Percentiles rank a stretch among this genome's conserved stretches.
These are phyloP conservation scores for Viridothelium virens DNA, from an alignment of 495 filamentous ascomycete genomes.

Conservation along the genomic window DNA sequence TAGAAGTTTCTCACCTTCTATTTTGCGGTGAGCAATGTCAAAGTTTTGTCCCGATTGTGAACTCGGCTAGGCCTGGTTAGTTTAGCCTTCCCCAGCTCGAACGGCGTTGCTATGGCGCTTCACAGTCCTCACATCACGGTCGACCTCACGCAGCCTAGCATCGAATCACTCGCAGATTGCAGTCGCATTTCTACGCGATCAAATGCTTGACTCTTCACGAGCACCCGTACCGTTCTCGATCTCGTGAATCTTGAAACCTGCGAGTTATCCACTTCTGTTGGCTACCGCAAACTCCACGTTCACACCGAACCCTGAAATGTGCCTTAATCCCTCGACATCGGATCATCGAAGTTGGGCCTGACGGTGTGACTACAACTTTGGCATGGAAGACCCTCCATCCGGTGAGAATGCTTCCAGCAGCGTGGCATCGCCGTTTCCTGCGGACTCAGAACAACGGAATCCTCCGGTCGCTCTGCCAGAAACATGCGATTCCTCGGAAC, in stretches of 20 bases:
- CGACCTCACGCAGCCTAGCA: too few species aligned
- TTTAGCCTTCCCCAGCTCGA: not conserved
- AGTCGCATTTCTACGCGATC: too few species aligned
- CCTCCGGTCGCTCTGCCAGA: not conserved
- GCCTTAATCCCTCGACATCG: not conserved
- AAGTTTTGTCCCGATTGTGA: not conserved
- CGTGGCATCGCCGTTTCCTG: not conserved
- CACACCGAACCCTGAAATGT: not conserved
- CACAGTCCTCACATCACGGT: not conserved
- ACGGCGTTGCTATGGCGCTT: constrained; percentile 9
- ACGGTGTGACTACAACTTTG: not conserved
- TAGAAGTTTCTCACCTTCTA: not conserved
- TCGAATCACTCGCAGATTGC: too few species aligned
- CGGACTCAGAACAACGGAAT: constrained; percentile 1
- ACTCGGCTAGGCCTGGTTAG: not conserved
- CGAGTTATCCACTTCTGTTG: not conserved
- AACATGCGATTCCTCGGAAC: constrained; percentile 2
- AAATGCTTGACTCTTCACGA: not conserved
- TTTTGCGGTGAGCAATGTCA: not conserved
- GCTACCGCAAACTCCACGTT: not conserved
- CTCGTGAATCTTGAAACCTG: not conserved
- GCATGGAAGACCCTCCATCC: not conserved
- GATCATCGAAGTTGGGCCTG: not conserved
- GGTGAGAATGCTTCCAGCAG: not conserved
- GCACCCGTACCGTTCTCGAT: not conserved